phyloP scores from a whole-genome alignment of 1,284 basidiomycete genomes.

The Boletus calvinii region DNA sequence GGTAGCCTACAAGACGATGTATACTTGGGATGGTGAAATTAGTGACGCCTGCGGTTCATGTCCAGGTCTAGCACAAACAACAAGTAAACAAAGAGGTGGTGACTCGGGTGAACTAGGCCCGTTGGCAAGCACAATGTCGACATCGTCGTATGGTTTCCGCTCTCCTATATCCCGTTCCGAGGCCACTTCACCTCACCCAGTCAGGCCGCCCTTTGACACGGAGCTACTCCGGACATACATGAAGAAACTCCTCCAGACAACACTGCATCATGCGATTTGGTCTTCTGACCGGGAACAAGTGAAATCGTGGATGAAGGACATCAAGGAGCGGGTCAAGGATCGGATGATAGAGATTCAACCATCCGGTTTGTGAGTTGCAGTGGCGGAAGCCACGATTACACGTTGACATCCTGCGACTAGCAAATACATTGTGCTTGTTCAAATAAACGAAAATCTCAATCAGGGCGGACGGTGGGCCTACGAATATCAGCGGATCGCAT shows the following conservation, averaged over 20 bases:
- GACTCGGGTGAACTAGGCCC: no score
- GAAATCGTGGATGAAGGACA: conserved; percentile 76
- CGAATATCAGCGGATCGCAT: conserved; percentile 2
- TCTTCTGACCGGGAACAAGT: conserved; percentile 65
- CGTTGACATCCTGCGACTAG: conserved; percentile 39
- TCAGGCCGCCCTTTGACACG: conserved; percentile 60
- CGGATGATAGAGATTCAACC: conserved; percentile 80
- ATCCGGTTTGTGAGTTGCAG: conserved; percentile 66
- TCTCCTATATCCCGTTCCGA: conserved; percentile 36
- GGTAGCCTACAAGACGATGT: conserved; percentile 4
- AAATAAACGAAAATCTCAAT: conserved; percentile 76
- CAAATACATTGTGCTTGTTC: conserved; percentile 81
- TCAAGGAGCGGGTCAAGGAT: conserved; percentile 77
- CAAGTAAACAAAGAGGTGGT: conserved; percentile 20
- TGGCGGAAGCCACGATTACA: conserved; percentile 1
- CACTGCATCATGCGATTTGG: conserved; percentile 64
- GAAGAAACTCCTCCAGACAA: conserved; percentile 71
- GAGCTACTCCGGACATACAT: conserved; percentile 73
- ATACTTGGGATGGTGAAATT: not conserved
- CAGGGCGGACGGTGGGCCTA: conserved; percentile 70
- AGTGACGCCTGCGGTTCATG: not conserved
- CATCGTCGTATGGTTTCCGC: conserved; percentile 31
- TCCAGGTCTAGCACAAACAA: conserved; percentile 19
- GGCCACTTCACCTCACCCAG: conserved; percentile 31
- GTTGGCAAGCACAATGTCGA: conserved; percentile 20